These are phyloP conservation scores for Stylosanthes scabra DNA, from an alignment of 331 rosid species.

Conservation along the genomic window DNA sequence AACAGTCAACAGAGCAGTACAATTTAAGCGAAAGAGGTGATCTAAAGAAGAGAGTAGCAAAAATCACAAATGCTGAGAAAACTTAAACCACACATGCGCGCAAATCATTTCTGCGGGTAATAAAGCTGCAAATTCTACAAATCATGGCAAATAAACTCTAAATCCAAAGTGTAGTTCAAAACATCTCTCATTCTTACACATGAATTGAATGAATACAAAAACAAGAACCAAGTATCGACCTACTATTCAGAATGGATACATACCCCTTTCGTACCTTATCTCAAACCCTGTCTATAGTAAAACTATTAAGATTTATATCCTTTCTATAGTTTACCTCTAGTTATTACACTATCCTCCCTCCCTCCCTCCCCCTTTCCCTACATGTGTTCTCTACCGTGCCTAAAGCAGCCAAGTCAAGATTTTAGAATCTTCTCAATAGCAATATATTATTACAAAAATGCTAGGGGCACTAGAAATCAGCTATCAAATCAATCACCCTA, in stretches of 20 bases:
- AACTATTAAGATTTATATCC: not conserved
- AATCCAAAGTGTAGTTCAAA: not conserved
- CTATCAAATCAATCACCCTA: too few relatives aligned
- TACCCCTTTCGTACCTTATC: not conserved
- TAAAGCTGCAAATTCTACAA: constrained; percentile 8
- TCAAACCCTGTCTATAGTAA: not conserved
- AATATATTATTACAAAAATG: too few relatives aligned
- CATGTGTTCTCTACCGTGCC: not conserved
- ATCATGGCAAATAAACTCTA: constrained; percentile 2
- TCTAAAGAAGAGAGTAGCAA: constrained; percentile 7
- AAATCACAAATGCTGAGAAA: not conserved
- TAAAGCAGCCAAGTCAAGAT: not conserved
- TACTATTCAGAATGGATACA: not conserved
- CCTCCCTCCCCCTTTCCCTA: not conserved
- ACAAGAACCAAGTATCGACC: not conserved
- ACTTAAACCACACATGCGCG: not conserved
- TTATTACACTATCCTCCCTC: not conserved
- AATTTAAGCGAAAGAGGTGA: not conserved
- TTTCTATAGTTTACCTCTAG: not conserved
- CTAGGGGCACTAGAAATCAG: too few relatives aligned
- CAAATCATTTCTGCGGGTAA: not conserved
- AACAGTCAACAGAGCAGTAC: not conserved
- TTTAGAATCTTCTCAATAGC: not conserved
- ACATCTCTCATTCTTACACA: not conserved
- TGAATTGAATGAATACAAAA: not conserved